Conservation (phyloP, 495 filamentous ascomycete genomes). For the Aspergillus hancockii region DNA sequence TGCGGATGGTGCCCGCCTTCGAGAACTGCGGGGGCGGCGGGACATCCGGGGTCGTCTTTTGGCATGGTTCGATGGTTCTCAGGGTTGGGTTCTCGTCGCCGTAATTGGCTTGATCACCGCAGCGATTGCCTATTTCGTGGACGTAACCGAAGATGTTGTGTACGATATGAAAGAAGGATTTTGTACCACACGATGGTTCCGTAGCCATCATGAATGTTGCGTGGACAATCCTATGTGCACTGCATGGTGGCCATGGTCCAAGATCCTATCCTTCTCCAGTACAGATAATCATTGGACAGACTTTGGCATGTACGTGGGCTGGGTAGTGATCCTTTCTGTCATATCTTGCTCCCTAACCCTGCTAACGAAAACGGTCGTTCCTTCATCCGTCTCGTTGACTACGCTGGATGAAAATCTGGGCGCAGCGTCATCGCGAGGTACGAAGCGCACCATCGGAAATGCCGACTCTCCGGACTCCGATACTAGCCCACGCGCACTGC, state of each 20-base stretch:
- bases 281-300: conserved; percentile 67
- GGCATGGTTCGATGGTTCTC: conserved; percentile 79
- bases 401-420: conserved; percentile 85
- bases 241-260: conserved; percentile 77
- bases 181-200: conserved; percentile 70
- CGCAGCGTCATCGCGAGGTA: conserved; percentile 45
- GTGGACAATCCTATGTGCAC: conserved; percentile 61
- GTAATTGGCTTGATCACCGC: conserved; percentile 89
- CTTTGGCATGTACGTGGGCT: conserved; percentile 69
- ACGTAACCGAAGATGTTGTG: conserved; percentile 77
- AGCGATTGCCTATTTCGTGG: conserved; percentile 82
- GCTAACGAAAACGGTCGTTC: conserved; percentile 86
- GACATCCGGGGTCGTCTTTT: conserved; percentile 78
- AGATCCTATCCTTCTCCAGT: conserved; percentile 54
- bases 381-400: conserved; percentile 79
- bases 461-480: conserved; percentile 43
- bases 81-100: conserved; percentile 94
- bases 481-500: conserved; percentile 27
- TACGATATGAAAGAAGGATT: conserved; percentile 93
- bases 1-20: conserved; percentile 86
- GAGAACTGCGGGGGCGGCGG: conserved; percentile 75
- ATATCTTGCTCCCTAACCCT: conserved; percentile 78
- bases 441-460: conserved; percentile 37
- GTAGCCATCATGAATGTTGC: conserved; percentile 78
- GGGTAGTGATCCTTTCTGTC: conserved; percentile 71